A percentile compares a stretch with the other conserved stretches of the same genome.
phyloP scores from a whole-genome alignment of 2,329 filamentous ascomycete species.

The Bipolaris cookei region DNA sequence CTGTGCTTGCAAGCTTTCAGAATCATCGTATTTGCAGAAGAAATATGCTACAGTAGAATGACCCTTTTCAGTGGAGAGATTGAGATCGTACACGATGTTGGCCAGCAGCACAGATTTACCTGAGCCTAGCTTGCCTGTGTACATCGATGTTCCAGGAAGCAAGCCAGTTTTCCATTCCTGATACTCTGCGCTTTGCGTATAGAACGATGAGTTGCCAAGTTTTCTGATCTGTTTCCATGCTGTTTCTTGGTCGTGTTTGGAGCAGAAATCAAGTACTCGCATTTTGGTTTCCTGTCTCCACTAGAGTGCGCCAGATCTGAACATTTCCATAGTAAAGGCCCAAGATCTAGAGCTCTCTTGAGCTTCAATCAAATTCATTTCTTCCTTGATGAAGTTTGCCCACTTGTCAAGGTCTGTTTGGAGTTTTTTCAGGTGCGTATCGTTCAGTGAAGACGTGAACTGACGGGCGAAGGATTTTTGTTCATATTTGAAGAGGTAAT shows the following conservation, averaged over 20 bases:
- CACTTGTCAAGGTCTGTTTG: conserved; percentile 46
- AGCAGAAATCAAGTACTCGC: conserved; percentile 50
- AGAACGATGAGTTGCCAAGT: conserved; percentile 44
- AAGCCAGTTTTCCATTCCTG: conserved; percentile 35
- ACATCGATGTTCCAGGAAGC: conserved; percentile 43
- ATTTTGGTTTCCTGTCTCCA: conserved; percentile 28
- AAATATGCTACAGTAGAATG: conserved; percentile 31
- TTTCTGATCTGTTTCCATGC: conserved; percentile 55
- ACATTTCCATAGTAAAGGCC: conserved; percentile 22
- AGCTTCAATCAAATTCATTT: conserved; percentile 37
- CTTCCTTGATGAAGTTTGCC: conserved; percentile 49
- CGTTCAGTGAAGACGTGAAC: conserved; percentile 40
- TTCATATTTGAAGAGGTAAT: conserved; percentile 41
- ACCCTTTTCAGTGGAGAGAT: conserved; percentile 4
- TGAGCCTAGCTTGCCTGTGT: conserved; percentile 52
- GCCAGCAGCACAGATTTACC: conserved; percentile 56
- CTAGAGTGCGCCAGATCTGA: conserved; percentile 19
- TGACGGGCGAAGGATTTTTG: conserved; percentile 44
- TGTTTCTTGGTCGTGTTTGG: conserved; percentile 50
- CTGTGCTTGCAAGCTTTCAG: conserved; percentile 30
- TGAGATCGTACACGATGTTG: conserved; percentile 50
- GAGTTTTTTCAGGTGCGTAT: conserved; percentile 43
- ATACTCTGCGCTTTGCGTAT: conserved; percentile 30
- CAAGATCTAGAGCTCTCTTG: conserved; percentile 37
- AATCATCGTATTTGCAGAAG: conserved; percentile 35